Evolutionary conservation across 257 asterid species (phyloP).

Genomic region (Haberlea rhodopensis): DNA sequence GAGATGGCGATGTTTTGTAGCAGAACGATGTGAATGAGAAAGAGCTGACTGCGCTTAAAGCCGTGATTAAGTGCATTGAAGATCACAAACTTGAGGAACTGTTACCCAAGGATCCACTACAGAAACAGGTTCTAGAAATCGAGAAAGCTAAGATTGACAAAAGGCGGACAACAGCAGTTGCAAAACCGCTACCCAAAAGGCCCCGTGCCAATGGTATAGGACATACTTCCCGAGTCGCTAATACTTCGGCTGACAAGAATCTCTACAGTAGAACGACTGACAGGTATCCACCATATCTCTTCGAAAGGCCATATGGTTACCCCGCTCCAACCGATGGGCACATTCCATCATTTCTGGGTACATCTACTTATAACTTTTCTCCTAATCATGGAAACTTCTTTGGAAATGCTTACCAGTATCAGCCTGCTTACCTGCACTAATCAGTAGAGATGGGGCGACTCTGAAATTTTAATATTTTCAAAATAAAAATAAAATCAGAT

Average conservation of each 20-base stretch:
- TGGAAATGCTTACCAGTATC: conserved; percentile 86
- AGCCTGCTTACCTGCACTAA: conserved; percentile 91
- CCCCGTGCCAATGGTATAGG: conserved; percentile 78
- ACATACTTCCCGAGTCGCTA: conserved; percentile 56
- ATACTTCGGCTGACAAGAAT: conserved; percentile 57
- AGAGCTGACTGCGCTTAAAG: conserved; percentile 83
- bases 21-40: conserved; percentile 81
- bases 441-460: conserved; percentile 53
- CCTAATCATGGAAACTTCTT: conserved; percentile 83
- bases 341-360: conserved; percentile 49
- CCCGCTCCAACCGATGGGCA: conserved; percentile 58
- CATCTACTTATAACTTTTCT: conserved; percentile 55
- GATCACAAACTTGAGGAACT: conserved; percentile 70
- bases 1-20: conserved; percentile 17
- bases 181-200: conserved; percentile 88
- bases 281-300: conserved; percentile 77
- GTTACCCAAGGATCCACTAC: conserved; percentile 77
- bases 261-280: conserved; percentile 55
- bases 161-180: conserved; percentile 86
- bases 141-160: conserved; percentile 94
- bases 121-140: conserved; percentile 67
- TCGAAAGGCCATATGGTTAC: conserved; percentile 71
- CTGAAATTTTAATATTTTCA: too few relatives aligned
- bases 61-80: too few relatives aligned
- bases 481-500: too few relatives aligned